Conservation (phyloP, 768 basidiomycete genomes). For the Obba rivulosa region DNA sequence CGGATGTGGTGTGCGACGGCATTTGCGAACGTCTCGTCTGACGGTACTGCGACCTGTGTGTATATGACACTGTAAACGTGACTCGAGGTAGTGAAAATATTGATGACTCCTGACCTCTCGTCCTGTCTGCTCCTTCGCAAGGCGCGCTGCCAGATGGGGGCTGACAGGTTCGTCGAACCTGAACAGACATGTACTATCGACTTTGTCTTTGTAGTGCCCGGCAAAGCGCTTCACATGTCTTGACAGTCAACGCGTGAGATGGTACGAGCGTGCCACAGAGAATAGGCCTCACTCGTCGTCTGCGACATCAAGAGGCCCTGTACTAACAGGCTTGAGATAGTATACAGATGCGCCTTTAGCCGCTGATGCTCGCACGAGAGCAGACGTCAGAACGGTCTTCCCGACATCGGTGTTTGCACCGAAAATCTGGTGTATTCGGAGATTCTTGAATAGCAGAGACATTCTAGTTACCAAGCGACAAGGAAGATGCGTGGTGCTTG, state of each 20-base stretch:
- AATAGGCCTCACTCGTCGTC: conserved; percentile 66
- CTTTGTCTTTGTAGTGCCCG: conserved; percentile 31
- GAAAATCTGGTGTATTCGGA: conserved; percentile 87
- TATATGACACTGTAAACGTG: not conserved
- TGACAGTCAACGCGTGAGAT: conserved; percentile 1
- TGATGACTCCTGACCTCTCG: not conserved
- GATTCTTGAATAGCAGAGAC: conserved; percentile 80
- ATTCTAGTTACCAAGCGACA: conserved; percentile 30
- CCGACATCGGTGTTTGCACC: conserved; percentile 97
- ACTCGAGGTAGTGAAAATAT: not conserved
- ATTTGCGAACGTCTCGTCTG: conserved; percentile 62
- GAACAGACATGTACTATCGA: conserved; percentile 70
- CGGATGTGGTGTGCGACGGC: conserved; percentile 62
- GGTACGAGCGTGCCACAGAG: not conserved
- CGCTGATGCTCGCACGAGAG: conserved; percentile 77
- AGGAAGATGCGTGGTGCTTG: too few relatives aligned
- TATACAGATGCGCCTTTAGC: conserved; percentile 44
- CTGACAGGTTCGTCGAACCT: conserved; percentile 87
- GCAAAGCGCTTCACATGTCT: conserved; percentile 67
- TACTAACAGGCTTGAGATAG: conserved; percentile 90
- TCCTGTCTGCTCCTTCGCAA: conserved; percentile 36
- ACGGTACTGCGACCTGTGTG: conserved; percentile 37
- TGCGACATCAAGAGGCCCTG: conserved; percentile 73
- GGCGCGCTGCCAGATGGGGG: conserved; percentile 79
- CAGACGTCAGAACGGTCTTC: conserved; percentile 86